Percentiles rank a stretch among this genome's conserved stretches.
phyloP scores from a whole-genome alignment of 106 monocot species.

The Xerophyta viscosa region DNA sequence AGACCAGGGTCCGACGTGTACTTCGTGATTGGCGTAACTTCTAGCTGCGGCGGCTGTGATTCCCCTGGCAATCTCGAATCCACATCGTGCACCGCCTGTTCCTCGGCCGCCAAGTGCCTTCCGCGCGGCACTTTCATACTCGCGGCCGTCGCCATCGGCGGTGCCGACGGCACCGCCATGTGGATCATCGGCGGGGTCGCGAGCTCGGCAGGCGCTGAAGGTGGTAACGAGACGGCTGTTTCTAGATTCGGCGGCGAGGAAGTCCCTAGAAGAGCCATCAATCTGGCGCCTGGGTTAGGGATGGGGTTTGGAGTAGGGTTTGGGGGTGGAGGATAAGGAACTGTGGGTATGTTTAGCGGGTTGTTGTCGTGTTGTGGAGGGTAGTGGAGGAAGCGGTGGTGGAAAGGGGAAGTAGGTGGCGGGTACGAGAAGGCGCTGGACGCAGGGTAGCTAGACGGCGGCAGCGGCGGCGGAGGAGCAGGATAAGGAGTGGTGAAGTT shows the following conservation, averaged over 20 bases:
- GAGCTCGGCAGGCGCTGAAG: conserved; percentile 12
- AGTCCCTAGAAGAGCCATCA: conserved; percentile 80
- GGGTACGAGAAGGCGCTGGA: conserved; percentile 10
- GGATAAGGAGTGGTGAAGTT: too few relatives aligned
- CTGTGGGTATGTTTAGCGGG: too few relatives aligned
- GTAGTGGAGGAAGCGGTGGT: conserved; percentile 7
- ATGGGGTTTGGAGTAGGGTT: conserved; percentile 9
- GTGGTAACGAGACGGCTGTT: conserved; percentile 58
- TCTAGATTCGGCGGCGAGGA: too few relatives aligned
- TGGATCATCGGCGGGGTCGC: conserved; percentile 32
- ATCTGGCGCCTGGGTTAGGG: conserved; percentile 53
- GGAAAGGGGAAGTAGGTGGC: too few relatives aligned
- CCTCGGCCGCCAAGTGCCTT: conserved; percentile 38
- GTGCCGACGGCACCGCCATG: too few relatives aligned
- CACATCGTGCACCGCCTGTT: conserved; percentile 67
- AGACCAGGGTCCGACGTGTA: conserved; percentile 86
- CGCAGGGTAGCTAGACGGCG: too few relatives aligned
- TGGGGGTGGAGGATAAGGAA: too few relatives aligned
- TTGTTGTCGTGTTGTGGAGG: too few relatives aligned
- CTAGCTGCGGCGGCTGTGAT: conserved; percentile 78
- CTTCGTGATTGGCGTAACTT: conserved; percentile 97
- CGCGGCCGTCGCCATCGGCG: conserved; percentile 36
- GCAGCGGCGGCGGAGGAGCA: too few relatives aligned
- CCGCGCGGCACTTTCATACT: conserved; percentile 81
- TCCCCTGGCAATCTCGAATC: conserved; percentile 65